A percentile compares a stretch with the other conserved stretches of the same genome.
Conservation (phyloP, 352 stramenopile species). For the Pythium guiyangense region DNA sequence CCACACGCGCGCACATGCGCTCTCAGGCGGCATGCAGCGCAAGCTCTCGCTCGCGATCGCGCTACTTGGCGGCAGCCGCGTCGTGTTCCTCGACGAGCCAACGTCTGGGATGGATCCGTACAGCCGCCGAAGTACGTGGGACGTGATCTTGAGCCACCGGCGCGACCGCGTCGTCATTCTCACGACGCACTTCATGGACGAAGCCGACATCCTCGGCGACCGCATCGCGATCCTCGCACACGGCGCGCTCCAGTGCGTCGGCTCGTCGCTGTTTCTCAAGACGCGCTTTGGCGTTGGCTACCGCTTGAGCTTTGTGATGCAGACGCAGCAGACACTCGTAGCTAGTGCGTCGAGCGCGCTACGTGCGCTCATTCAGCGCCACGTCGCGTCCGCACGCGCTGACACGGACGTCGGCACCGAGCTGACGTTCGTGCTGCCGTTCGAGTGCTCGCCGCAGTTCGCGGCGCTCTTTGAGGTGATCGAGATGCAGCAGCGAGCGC, state of each 20-base stretch:
- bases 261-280: slow-evolving; percentile 81
- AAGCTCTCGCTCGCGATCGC: slow-evolving; percentile 77
- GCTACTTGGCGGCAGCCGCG: slow-evolving; percentile 60
- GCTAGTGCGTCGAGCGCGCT: slow-evolving; percentile 1
- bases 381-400: slow-evolving; percentile 34
- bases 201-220: slow-evolving; percentile 90
- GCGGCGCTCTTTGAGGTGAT: slow-evolving; percentile 68
- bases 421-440: slow-evolving; percentile 68
- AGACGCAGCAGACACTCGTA: background rate
- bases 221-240: slow-evolving; percentile 89
- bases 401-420: slow-evolving; percentile 72
- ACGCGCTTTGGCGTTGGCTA: slow-evolving; percentile 75
- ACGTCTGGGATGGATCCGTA: slow-evolving; percentile 95
- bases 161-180: slow-evolving; percentile 76
- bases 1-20: slow-evolving; percentile 32
- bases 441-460: slow-evolving; percentile 53
- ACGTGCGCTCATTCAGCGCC: slow-evolving; percentile 20
- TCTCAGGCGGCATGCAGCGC: slow-evolving; percentile 79
- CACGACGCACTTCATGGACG: slow-evolving; percentile 91
- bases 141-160: slow-evolving; percentile 70
- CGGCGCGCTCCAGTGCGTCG: slow-evolving; percentile 46
- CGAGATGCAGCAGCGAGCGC: slow-evolving; percentile 28
- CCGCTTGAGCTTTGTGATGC: slow-evolving; percentile 47
- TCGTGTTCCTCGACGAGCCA: slow-evolving; percentile 87
- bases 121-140: slow-evolving; percentile 78